Evolutionary conservation across 768 basidiomycete species (phyloP), one percentile per base, ranked within the genome.

Genomic region (Rhizopogon rudus): DNA sequence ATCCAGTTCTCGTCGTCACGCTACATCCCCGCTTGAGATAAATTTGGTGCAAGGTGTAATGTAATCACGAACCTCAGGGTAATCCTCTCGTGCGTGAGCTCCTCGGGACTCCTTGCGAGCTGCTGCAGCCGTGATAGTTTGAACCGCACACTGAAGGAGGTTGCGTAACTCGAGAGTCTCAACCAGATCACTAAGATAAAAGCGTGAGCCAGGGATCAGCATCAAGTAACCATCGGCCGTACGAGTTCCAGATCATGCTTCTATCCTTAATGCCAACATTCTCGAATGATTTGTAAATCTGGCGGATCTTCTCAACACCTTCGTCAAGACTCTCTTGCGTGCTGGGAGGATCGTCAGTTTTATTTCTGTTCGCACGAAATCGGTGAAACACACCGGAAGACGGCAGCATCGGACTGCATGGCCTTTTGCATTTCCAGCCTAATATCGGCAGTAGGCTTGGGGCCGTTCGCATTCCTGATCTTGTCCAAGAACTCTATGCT

Each of bases 171-270:
- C 97, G 53, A 98, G 81, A 9, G 95, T 98, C 76, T 99, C 97
- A 58, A 98, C 81, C 56, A 99, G 86, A 70, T 99, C 97, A 62
- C 93, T 95, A 61, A 3, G 57, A 58, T 22, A 41, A n/a, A 10
- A 50, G 40, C 45, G 45, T 58, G 37, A 63, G 33, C 50, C 29
- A 37, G 51, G 43, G 29, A 57, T 44, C 25, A 29, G 58, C 29
- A 40, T 10, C 42, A 14, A 37, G 13, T 13, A 14, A 58, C 40
- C 39, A 50, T 35, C n/a, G 44, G 13, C 67, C 92, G 59, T 65
- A 96, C 94, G 93, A 92, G 77, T 98, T 98, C 97, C 96, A 99
- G 73, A 98, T 97, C 95, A 98, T 91, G 74, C 91, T 93, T 67
- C 97, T 82, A 73, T 98, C 97, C 78, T 97, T 94, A 78, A 97